A percentile compares a stretch with the other conserved stretches of the same genome.
These are phyloP conservation scores for Monosporascus cannonballus DNA, from an alignment of 2,329 filamentous ascomycete species.

Conservation along the genomic window DNA sequence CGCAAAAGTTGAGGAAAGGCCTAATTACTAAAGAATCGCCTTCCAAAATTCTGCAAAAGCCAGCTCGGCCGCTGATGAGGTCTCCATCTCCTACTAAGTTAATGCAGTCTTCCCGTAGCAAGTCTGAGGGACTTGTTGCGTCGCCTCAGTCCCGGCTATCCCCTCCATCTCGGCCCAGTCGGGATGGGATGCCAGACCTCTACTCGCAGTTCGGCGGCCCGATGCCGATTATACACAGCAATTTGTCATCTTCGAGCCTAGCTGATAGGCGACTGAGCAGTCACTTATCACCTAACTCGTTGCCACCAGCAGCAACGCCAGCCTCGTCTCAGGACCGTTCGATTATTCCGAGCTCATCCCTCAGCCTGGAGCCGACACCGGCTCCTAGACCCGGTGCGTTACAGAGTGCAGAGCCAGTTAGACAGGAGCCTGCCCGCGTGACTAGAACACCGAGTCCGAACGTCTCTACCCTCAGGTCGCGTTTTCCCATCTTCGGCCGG, in stretches of 20 bases:
- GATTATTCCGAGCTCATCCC: slow-evolving; percentile 20
- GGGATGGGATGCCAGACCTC: slow-evolving; percentile 60
- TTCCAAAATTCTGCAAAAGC: slow-evolving; percentile 29
- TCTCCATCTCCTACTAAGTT: slow-evolving; percentile 29
- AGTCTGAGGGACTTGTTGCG: slow-evolving; percentile 19
- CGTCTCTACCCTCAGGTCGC: slow-evolving; percentile 50
- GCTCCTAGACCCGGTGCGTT: slow-evolving; percentile 15
- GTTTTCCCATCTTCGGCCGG: slow-evolving; percentile 74
- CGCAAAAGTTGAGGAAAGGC: slow-evolving; percentile 44
- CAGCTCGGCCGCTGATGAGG: slow-evolving; percentile 20
- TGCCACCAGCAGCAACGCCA: slow-evolving; percentile 29
- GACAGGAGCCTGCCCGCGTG: slow-evolving; percentile 19
- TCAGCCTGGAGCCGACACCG: slow-evolving; percentile 30
- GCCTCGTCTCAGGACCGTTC: slow-evolving; percentile 26
- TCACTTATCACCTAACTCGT: slow-evolving; percentile 26
- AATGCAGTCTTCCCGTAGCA: slow-evolving; percentile 17
- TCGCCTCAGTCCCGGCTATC: slow-evolving; percentile 28
- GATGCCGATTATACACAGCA: slow-evolving; percentile 57
- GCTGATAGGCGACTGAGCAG: slow-evolving; percentile 41
- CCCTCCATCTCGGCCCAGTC: slow-evolving; percentile 57
- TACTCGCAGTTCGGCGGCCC: slow-evolving; percentile 47
- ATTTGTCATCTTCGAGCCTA: slow-evolving; percentile 44
- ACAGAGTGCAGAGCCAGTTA: slow-evolving; percentile 14
- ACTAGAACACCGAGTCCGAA: slow-evolving; percentile 49
- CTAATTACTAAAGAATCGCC: slow-evolving; percentile 33